A percentile compares a stretch with the other conserved stretches of the same genome.
Evolutionary conservation across 2,329 filamentous ascomycete species (phyloP).

Genomic region (Alternaria conjuncta): DNA sequence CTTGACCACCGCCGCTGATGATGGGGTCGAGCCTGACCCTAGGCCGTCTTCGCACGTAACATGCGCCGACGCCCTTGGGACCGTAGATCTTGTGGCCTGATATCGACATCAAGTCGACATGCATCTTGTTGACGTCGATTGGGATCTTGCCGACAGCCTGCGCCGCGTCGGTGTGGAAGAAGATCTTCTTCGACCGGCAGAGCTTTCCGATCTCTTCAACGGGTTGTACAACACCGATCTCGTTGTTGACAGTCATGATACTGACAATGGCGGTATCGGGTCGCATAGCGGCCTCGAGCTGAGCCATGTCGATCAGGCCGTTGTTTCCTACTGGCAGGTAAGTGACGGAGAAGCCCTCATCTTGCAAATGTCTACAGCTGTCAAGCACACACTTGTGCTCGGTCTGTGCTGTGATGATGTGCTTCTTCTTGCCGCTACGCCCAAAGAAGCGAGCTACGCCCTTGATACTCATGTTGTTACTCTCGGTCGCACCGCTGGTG

Average conservation of each 20-base stretch:
- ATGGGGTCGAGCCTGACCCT: conserved; percentile 94
- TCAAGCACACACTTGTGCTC: conserved; percentile 99
- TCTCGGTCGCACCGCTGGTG: conserved; percentile 96
- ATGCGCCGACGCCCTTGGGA: conserved; percentile 95
- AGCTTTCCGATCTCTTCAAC: conserved; percentile 91
- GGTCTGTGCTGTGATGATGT: conserved; percentile 96
- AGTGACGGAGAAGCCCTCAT: conserved; percentile 96
- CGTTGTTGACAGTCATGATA: conserved; percentile 99
- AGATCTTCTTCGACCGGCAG: conserved; percentile 89
- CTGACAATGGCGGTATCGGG: conserved; percentile 92
- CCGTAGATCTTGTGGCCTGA: conserved; percentile 99
- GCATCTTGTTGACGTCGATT: conserved; percentile 95
- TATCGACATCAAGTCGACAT: conserved; percentile 98
- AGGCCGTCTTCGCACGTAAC: conserved; percentile 90
- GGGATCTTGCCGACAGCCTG: conserved; percentile 99
- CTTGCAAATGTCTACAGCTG: conserved; percentile 94
- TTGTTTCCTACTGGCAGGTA: conserved; percentile 89
- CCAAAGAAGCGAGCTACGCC: conserved; percentile 96
- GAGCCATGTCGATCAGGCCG: conserved; percentile 82
- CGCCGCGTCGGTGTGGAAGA: conserved; percentile 96
- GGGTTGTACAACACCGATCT: conserved; percentile 98
- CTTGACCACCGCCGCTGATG: conserved; percentile 95
- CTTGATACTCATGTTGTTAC: conserved; percentile 99
- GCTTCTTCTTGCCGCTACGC: conserved; percentile 92
- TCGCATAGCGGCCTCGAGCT: conserved; percentile 86